These are phyloP conservation scores for Nothophytophthora sp. DNA, from an alignment of 352 stramenopile genomes.

Conservation along the genomic window DNA sequence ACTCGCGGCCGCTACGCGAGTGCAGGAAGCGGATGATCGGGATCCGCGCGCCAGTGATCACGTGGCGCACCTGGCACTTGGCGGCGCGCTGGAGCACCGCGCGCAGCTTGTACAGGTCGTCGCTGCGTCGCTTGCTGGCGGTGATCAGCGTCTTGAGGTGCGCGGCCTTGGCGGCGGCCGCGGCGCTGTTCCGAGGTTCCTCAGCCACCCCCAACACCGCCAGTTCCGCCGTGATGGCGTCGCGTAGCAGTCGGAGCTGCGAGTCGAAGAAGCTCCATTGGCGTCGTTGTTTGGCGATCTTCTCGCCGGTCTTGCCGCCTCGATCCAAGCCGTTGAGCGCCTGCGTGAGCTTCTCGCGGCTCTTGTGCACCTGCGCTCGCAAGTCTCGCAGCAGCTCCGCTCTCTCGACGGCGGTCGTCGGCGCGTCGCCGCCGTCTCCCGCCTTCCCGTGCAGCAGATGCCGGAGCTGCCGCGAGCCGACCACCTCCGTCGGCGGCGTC, in stretches of 20 bases:
- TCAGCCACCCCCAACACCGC: constrained; percentile 4
- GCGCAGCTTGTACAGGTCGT: constrained; percentile 56
- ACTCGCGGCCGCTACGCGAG: constrained; percentile 29
- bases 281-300: constrained; percentile 27
- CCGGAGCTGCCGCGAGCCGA: constrained; percentile 44
- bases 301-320: constrained; percentile 29
- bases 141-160: constrained; percentile 41
- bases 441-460: constrained; percentile 37
- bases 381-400: constrained; percentile 41
- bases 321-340: constrained; percentile 35
- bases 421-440: constrained; percentile 7
- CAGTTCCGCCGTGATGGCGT: constrained; percentile 35
- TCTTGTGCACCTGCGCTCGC: constrained; percentile 45
- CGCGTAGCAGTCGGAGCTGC: constrained; percentile 33
- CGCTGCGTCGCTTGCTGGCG: constrained; percentile 33
- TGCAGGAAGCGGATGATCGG: constrained; percentile 84
- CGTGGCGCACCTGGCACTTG: constrained; percentile 56
- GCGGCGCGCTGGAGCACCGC: constrained; percentile 41
- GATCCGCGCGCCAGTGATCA: constrained; percentile 74
- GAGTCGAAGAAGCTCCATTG: constrained; percentile 49
- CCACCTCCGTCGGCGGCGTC: constrained; percentile 21
- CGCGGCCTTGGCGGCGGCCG: constrained; percentile 16
- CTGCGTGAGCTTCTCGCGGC: constrained; percentile 44
- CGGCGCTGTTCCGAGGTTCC: constrained; percentile 6
- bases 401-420: constrained; percentile 8